Conservation (phyloP, 83 land plant genomes). For the Larix sibirica region DNA sequence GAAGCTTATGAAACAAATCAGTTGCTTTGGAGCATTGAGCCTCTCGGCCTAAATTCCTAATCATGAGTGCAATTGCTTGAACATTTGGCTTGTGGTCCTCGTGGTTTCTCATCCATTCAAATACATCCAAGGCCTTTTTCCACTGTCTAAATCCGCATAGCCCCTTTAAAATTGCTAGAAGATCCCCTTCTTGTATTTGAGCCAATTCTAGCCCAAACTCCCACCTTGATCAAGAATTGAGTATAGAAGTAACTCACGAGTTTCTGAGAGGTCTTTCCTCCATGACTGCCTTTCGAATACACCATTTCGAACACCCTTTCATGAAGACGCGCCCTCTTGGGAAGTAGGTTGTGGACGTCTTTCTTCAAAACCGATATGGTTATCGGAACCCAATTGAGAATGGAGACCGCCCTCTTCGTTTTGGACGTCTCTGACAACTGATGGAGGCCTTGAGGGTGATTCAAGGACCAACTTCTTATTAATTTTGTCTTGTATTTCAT, state of each 20-base stretch:
- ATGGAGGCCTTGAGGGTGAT: neutral
- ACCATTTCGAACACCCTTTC: too few relatives aligned
- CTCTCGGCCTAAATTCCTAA: constrained; percentile 64
- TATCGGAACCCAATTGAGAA: neutral
- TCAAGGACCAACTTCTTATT: neutral
- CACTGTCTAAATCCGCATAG: constrained; percentile 58
- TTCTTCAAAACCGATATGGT: too few relatives aligned
- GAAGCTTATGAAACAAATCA: constrained; percentile 63
- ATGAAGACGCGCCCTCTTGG: too few relatives aligned
- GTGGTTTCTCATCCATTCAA: constrained; percentile 54
- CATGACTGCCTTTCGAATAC: neutral
- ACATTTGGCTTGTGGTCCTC: constrained; percentile 24
- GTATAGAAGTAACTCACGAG: constrained; percentile 24
- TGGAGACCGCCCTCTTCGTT: neutral
- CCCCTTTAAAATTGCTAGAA: constrained; percentile 54
- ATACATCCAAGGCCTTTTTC: constrained; percentile 59
- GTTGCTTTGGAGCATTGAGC: constrained; percentile 57
- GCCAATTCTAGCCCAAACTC: constrained; percentile 25
- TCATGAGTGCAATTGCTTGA: constrained; percentile 44
- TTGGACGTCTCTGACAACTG: neutral
- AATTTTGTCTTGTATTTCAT: neutral
- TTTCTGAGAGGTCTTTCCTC: neutral
- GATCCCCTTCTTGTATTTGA: constrained; percentile 46
- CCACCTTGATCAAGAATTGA: constrained; percentile 22
- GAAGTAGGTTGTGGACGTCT: too few relatives aligned